Base-by-base conservation (phyloP, 345 rosid genomes). In the Trapa incisa region DNA sequence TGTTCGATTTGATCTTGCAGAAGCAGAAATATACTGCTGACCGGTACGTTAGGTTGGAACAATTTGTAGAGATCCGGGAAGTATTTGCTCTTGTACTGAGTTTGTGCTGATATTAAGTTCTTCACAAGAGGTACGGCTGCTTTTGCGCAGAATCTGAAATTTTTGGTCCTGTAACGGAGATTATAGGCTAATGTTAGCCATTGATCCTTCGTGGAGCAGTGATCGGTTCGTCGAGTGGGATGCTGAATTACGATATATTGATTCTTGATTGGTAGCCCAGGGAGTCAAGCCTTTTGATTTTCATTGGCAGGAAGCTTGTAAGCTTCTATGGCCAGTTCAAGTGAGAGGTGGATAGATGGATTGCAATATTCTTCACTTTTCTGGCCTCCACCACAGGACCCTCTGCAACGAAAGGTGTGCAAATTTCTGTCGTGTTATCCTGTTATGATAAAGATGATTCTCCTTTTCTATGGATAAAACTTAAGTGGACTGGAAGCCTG, bases 281-380 rank as follows among this genome's bases (percentile, higher is more conserved):
- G 33, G n/a, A 41, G 66, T 43, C 14, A 53, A 37, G 64, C 16
- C 39, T 15, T 63, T 71, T 38, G 53, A 47, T 47, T 11, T 35
- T n/a, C 17, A 54, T 69, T 65, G 38, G 63, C 75, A 16, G 63
- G 76, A n/a, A 66, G 56, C n/a, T 22, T 60, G 42, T 43, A 12
- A 37, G 39, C 45, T 56, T 65, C 39, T 68, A 87, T 91, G 96
- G 89, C 92, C 67, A 78, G 61, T 78, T 80, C 87, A 70, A 82
- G 88, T 47, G 97, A 83, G 85, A 83, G 94, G 73, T 93, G 98
- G 98, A 88, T 85, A 72, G 97, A 89, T 78, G 89, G 97, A 52
- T 95, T 93, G 74, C 89, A 84, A 64, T 85, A 77, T 80, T 93
- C 98, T 12, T 93, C 93, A 38, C 75, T 93, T 71, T 89, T 89